Base-by-base conservation (phyloP, 1,139 yeast genomes). In the Hyphopichia buzzinii region DNA sequence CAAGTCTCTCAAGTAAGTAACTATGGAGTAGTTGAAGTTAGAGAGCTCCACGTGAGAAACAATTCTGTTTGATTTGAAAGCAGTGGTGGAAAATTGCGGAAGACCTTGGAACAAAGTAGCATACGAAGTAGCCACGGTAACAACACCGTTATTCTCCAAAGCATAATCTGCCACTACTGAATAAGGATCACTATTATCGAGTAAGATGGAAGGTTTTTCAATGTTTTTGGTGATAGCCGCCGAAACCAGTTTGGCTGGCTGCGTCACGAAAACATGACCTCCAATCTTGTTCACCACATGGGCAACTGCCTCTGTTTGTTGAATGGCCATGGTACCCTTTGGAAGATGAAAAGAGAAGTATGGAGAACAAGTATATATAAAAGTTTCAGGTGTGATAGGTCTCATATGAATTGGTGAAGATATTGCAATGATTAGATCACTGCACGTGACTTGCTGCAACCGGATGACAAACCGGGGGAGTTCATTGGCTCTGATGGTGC, bases 1-100 rank as follows among this genome's bases (percentile, higher is more conserved):
- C 34, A 84, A 68, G 57, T 87, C 94, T 53, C 90, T 79, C 47
- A 86, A 67, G 8, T 87, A 76, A 12, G 90, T 69, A 24, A 86
- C 75, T 23, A 77, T 65, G 8, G 84, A 75, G 55, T 69, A 86
- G 55, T 88, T 95, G 44, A 70, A 70, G 38, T 67, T 59, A 28
- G 64, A 42, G 41, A 84, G 59, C 44, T 78, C 79, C 31, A 81
- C 80, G 49, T 82, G 86, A 38, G 84, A 61, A 10, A 85, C 84
- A 19, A 76, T 69, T 3, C 77, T 69, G 21, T 56, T 48, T 11
- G 59, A 45, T 26, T 67, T 62, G 45, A 82, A 69, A 27, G 64
- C 58, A 12, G 50, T 37, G 12, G 55, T 52, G 6, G 79, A 64
- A 31, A 87, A 67, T 36, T 72, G 70, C 11, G 95, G 90, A 41